These are phyloP conservation scores for Apiospora arundinis DNA, from an alignment of 2,329 filamentous ascomycete species.

Conservation along the genomic window DNA sequence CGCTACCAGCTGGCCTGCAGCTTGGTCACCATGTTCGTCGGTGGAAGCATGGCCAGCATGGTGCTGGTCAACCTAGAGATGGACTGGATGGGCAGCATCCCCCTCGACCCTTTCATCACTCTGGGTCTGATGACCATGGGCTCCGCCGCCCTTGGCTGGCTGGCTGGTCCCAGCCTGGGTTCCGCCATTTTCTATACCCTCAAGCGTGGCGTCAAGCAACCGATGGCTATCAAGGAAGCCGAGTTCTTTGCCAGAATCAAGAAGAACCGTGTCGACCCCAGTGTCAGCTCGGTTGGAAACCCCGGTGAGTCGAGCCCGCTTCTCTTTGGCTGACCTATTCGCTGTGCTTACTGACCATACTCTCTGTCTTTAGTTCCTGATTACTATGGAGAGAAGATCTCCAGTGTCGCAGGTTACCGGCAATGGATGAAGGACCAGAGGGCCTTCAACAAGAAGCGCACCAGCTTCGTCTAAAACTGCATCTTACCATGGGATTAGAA, in stretches of 20 bases:
- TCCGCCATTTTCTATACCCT: constrained; percentile 78
- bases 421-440: constrained; percentile 98
- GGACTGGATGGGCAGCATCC: constrained; percentile 74
- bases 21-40: constrained; percentile 66
- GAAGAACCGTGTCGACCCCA: constrained; percentile 90
- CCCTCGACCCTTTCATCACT: constrained; percentile 86
- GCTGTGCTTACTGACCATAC: constrained; percentile 11
- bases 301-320: constrained; percentile 58
- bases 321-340: neutral
- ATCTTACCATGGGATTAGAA: neutral
- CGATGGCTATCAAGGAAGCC: constrained; percentile 87
- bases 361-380: constrained; percentile 71
- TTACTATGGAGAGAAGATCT: constrained; percentile 99
- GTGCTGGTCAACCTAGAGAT: constrained; percentile 74
- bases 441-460: constrained; percentile 92
- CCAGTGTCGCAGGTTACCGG: constrained; percentile 87
- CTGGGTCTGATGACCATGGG: constrained; percentile 81
- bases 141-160: constrained; percentile 84
- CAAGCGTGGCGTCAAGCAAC: constrained; percentile 72
- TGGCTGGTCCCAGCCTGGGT: constrained; percentile 83
- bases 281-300: constrained; percentile 86
- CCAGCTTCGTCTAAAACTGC: constrained; percentile 59
- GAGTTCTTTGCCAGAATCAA: constrained; percentile 93
- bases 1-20: constrained; percentile 84
- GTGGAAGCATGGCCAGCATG: constrained; percentile 68